Base-by-base conservation (phyloP, 306 rosid genomes). In the Betula pendula region DNA sequence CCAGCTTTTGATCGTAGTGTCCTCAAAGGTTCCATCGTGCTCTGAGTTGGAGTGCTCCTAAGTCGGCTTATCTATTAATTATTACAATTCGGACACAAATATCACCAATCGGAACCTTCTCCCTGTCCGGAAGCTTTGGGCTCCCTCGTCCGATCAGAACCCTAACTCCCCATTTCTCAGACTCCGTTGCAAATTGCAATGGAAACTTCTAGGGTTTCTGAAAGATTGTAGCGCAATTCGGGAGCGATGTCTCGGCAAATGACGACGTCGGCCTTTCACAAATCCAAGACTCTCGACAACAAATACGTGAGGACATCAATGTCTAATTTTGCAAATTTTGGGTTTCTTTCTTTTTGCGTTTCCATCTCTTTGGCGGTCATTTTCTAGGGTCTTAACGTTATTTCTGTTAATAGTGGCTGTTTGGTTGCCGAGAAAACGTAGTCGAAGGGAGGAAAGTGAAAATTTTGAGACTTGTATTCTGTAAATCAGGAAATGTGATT, bases 231-330 rank as follows among this genome's bases (percentile, higher is more conserved):
- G 49, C 25, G 40, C 71, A 22, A 20, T 50, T 51, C 65, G 70
- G 11, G 75, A 53, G 85, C 76, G 47, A 96, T 96, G 99, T 91
- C 99, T 66, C 97, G 98, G 73, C 96, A 88, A 75, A 25, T 88
- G 48, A 74, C 96, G 44, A 47, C 90, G 77, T 8, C 97, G 65
- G 98, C 97, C 24, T 89, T 89, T 81, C 89, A 84, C 78, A 92
- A 96, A 84, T 84, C 95, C 58, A 96, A 96, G 89, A 96, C 99
- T n/a, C 99, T 96, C 74, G 99, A 91, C 83, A 92, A 96, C 55
- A 96, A 96, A 96, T 96, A 92, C 71, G 99, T 90, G 83, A 20
- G 79, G 24, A 56, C 6, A 17, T 11, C 17, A n/a, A 55, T 53
- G 43, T 62, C 47, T 72, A 71, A 16, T 77, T 71, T 22, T 15